Conservation (phyloP, 306 rosid genomes). For the Vigna angularis region DNA sequence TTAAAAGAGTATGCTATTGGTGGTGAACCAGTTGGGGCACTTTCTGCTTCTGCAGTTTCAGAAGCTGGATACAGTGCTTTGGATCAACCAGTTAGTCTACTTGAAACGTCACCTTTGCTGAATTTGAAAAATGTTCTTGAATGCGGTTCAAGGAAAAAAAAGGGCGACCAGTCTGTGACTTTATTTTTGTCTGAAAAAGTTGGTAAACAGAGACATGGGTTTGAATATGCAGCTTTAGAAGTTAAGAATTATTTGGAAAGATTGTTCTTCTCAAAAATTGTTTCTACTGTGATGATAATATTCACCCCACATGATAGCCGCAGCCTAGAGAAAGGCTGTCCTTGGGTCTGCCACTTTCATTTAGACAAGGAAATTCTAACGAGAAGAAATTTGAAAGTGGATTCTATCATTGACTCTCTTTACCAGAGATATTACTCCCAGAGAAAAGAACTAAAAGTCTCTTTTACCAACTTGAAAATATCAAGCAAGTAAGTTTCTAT, state of each 20-base stretch:
- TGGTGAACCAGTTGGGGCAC: slow-evolving; percentile 87
- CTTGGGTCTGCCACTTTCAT: slow-evolving; percentile 96
- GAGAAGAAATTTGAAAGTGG: slow-evolving; percentile 67
- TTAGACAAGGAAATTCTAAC: slow-evolving; percentile 62
- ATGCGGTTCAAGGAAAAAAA: slow-evolving; percentile 76
- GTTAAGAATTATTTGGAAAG: slow-evolving; percentile 81
- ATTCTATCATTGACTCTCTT: slow-evolving; percentile 64
- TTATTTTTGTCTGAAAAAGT: slow-evolving; percentile 75
- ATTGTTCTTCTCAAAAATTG: slow-evolving; percentile 66
- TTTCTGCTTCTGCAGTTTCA: slow-evolving; percentile 93
- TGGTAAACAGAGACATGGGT: slow-evolving; percentile 70
- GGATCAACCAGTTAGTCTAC: slow-evolving; percentile 94
- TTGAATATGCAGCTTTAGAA: slow-evolving; percentile 86
- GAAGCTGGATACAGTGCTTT: slow-evolving; percentile 99
- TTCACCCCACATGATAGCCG: slow-evolving; percentile 57
- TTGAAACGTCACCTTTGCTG: slow-evolving; percentile 89
- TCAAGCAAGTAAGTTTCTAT: slow-evolving; percentile 68
- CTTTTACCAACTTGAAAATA: slow-evolving; percentile 62
- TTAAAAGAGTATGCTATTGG: slow-evolving; percentile 48
- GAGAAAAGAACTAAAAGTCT: slow-evolving; percentile 47
- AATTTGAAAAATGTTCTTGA: slow-evolving; percentile 87
- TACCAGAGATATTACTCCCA: slow-evolving; percentile 51
- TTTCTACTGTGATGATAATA: slow-evolving; percentile 76
- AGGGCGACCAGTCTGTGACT: slow-evolving; percentile 63
- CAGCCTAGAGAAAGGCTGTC: slow-evolving; percentile 57